Evolutionary conservation across 345 rosid species (phyloP).

Genomic region (Melastoma malabathricum): DNA sequence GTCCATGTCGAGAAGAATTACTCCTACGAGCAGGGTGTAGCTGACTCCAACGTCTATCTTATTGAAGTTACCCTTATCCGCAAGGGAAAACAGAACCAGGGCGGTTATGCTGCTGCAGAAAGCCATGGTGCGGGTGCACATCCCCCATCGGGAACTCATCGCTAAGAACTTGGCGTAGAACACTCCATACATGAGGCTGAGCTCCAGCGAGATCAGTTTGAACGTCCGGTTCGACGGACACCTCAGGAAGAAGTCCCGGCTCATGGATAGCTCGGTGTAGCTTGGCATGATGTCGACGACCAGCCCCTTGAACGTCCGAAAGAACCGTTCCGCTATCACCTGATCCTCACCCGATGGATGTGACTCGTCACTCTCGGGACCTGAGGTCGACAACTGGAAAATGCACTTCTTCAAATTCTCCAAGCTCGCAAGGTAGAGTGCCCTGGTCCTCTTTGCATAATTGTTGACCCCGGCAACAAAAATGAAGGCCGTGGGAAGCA

Average conservation of each 20-base stretch:
- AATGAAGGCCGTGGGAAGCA: constrained; percentile 21
- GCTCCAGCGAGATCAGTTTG: too few species aligned
- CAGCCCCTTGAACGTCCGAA: constrained; percentile 35
- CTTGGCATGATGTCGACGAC: constrained; percentile 46
- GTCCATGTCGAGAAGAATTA: too few species aligned
- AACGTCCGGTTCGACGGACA: too few species aligned
- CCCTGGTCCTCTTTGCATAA: constrained; percentile 46
- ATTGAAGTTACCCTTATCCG: too few species aligned
- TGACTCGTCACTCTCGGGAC: constrained; percentile 27
- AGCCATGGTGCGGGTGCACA: too few species aligned
- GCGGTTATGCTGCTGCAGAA: too few species aligned
- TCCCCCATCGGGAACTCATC: too few species aligned
- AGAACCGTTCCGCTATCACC: constrained; percentile 19
- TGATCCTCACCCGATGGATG: constrained; percentile 3
- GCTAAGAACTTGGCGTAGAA: too few species aligned
- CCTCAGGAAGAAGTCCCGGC: constrained; percentile 27
- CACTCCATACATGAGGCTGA: too few species aligned
- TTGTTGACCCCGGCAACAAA: constrained; percentile 42
- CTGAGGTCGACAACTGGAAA: constrained; percentile 43
- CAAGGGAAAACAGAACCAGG: too few species aligned
- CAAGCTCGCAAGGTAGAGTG: constrained; percentile 41
- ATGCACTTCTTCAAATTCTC: constrained; percentile 44
- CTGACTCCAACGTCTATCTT: too few species aligned
- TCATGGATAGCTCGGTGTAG: constrained; percentile 31
- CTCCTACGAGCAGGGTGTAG: too few species aligned